A percentile compares a stretch with the other conserved stretches of the same genome.
These are phyloP conservation scores for Penicillium freii DNA, from an alignment of 2,329 filamentous ascomycete genomes.

Conservation along the genomic window DNA sequence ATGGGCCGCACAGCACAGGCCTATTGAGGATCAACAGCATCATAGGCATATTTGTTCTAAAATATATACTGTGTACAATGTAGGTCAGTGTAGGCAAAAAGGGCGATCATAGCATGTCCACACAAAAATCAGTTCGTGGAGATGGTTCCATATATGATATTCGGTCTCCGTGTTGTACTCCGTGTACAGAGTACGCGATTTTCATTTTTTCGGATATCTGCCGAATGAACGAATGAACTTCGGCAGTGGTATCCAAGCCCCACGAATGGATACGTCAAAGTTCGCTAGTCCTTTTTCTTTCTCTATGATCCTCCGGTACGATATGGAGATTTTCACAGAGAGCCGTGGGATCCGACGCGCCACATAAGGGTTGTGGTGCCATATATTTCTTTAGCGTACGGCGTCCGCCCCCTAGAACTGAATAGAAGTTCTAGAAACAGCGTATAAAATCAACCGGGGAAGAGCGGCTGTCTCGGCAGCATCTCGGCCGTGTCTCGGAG, in stretches of 20 bases:
- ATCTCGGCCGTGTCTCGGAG: background rate
- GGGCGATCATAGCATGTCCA: background rate
- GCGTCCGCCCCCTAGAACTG: background rate
- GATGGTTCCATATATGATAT: background rate
- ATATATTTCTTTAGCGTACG: background rate
- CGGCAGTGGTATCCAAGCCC: background rate
- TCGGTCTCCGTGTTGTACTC: background rate
- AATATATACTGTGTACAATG: background rate
- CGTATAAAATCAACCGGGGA: background rate
- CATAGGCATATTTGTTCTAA: background rate
- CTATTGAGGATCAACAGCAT: background rate
- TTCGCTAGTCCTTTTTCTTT: background rate
- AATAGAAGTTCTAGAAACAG: background rate
- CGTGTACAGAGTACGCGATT: background rate
- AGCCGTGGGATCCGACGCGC: background rate
- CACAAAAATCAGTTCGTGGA: background rate
- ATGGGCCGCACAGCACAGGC: conserved; percentile 8
- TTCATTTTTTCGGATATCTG: background rate
- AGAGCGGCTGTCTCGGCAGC: background rate
- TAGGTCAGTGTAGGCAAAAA: background rate
- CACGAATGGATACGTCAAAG: background rate
- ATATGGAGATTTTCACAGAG: background rate
- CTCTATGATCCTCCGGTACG: background rate
- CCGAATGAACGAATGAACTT: background rate
- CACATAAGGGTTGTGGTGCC: background rate